phyloP scores from a whole-genome alignment of 805 yeast genomes.

The Spathaspora boniae region DNA sequence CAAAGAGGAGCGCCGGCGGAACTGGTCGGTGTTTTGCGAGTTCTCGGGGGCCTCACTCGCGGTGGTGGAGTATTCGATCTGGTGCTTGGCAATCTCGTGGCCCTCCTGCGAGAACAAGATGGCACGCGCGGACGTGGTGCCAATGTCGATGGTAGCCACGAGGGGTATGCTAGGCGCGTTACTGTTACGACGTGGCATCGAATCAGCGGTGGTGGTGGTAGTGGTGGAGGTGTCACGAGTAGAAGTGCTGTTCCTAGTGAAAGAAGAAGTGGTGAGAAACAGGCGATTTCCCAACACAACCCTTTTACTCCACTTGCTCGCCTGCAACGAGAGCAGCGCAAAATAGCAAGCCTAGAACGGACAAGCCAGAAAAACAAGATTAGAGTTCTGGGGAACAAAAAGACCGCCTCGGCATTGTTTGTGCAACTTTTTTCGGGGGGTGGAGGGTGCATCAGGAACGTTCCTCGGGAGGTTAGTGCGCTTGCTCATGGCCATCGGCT shows the following conservation, averaged over 20 bases:
- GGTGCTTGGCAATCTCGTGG: slow-evolving; percentile 79
- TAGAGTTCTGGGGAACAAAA: too few relatives aligned
- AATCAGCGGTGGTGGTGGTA: background rate
- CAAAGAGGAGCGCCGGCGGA: slow-evolving; percentile 40
- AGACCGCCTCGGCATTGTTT: too few relatives aligned
- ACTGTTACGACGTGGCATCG: slow-evolving; percentile 42
- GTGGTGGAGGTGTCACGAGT: too few relatives aligned
- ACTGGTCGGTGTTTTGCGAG: slow-evolving; percentile 41
- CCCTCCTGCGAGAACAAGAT: slow-evolving; percentile 75
- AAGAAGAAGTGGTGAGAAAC: background rate
- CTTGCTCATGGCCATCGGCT: too few relatives aligned
- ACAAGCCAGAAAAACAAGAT: too few relatives aligned
- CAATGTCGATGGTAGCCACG: slow-evolving; percentile 79
- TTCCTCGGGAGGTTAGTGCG: too few relatives aligned
- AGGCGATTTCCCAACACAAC: background rate
- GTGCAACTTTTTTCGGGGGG: too few relatives aligned
- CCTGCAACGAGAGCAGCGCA: background rate
- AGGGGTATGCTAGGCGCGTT: slow-evolving; percentile 40
- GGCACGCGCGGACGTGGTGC: slow-evolving; percentile 89
- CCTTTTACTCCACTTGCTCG: background rate
- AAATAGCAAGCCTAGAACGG: too few relatives aligned
- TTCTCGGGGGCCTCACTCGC: slow-evolving; percentile 52
- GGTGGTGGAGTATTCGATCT: slow-evolving; percentile 81
- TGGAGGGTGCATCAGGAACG: too few relatives aligned
- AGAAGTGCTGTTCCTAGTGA: background rate